Evolutionary conservation across 2,329 filamentous ascomycete species (phyloP).

Genomic region (Aureobasidium uvarum): DNA sequence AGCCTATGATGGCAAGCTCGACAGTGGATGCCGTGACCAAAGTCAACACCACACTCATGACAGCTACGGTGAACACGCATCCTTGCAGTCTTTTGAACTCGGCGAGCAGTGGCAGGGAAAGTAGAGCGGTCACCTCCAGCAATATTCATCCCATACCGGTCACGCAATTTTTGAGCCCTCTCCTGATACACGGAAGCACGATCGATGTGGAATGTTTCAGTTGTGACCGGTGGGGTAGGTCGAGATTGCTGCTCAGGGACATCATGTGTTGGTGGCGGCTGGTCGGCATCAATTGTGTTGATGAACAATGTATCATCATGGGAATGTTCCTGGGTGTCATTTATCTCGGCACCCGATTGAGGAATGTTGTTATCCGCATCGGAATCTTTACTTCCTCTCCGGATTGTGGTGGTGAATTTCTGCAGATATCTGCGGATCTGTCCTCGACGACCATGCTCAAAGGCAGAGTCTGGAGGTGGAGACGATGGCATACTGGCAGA

Average conservation of each 20-base stretch:
- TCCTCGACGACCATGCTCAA: slow-evolving; percentile 16
- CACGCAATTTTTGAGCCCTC: slow-evolving; percentile 12
- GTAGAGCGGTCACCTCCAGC: slow-evolving; percentile 1
- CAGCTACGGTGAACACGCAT: slow-evolving; percentile 25
- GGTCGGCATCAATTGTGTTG: slow-evolving; percentile 18
- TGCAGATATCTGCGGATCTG: slow-evolving; percentile 21
- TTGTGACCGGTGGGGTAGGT: neutral
- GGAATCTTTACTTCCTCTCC: slow-evolving; percentile 24
- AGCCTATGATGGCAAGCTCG: slow-evolving; percentile 19
- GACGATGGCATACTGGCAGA: slow-evolving; percentile 4
- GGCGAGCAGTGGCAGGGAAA: slow-evolving; percentile 2
- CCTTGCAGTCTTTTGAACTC: slow-evolving; percentile 24
- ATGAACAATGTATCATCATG: slow-evolving; percentile 24
- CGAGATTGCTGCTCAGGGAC: slow-evolving; percentile 13
- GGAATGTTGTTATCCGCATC: slow-evolving; percentile 19
- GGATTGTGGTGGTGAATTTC: slow-evolving; percentile 25
- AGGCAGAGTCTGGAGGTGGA: neutral
- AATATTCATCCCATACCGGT: slow-evolving; percentile 22
- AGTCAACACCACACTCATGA: slow-evolving; percentile 26
- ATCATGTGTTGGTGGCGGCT: neutral
- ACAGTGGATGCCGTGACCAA: slow-evolving; percentile 22
- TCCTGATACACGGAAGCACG: slow-evolving; percentile 20
- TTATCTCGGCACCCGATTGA: neutral
- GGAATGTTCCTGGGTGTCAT: slow-evolving; percentile 18
- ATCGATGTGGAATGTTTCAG: slow-evolving; percentile 26